Conservation (phyloP, 371 early-diverging fungal genomes). For the Basidiobolus meristosporus region DNA sequence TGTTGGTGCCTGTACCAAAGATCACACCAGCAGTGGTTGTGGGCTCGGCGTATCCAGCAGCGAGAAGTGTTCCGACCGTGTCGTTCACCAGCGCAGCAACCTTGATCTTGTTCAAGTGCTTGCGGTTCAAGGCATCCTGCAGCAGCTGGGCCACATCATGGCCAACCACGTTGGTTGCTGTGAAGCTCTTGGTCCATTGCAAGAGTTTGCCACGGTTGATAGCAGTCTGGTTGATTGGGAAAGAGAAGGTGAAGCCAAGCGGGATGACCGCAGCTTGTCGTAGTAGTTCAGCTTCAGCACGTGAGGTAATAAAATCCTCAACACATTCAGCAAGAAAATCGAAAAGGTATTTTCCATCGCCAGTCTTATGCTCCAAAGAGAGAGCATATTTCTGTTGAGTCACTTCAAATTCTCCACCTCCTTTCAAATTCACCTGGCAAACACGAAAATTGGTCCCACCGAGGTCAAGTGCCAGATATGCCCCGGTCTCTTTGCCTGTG, state of each 20-base stretch:
- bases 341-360: constrained; percentile 25
- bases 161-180: constrained; percentile 52
- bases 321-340: constrained; percentile 84
- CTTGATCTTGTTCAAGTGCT: constrained; percentile 28
- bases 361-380: constrained; percentile 50
- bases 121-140: constrained; percentile 65
- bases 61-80: constrained; percentile 83
- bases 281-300: constrained; percentile 7
- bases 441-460: constrained; percentile 92
- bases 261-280: constrained; percentile 6
- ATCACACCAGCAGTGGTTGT: constrained; percentile 73
- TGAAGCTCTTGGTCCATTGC: constrained; percentile 89
- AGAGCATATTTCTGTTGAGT: constrained; percentile 63
- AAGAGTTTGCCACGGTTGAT: constrained; percentile 57
- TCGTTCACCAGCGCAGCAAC: constrained; percentile 89
- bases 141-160: constrained; percentile 72
- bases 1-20: constrained; percentile 92
- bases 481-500: constrained; percentile 64
- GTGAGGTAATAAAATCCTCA: constrained; percentile 45
- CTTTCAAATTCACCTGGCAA: constrained; percentile 63
- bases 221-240: constrained; percentile 68
- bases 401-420: constrained; percentile 38
- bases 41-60: constrained; percentile 67
- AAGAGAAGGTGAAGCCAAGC: constrained; percentile 88
- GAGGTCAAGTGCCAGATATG: constrained; percentile 79